A percentile compares a stretch with the other conserved stretches of the same genome.
phyloP scores from a whole-genome alignment of 176 grass and related monocot genomes.

The Cenchrus fungigraminus region DNA sequence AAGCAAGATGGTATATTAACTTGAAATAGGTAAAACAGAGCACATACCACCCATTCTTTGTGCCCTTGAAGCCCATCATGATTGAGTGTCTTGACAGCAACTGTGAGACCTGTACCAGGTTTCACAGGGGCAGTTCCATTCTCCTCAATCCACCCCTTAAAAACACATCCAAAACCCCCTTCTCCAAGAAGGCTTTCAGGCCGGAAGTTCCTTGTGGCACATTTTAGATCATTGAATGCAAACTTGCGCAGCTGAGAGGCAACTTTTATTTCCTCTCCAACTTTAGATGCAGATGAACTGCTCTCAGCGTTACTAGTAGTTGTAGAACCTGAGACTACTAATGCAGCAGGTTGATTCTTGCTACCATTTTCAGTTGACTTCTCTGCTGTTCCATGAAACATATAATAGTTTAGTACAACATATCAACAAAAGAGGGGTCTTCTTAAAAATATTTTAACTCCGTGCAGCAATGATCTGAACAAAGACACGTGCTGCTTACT shows the following conservation, averaged over 20 bases:
- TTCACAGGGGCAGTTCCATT: slow-evolving; percentile 87
- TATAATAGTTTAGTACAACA: slow-evolving; percentile 17
- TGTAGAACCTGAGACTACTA: slow-evolving; percentile 79
- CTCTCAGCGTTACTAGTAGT: slow-evolving; percentile 76
- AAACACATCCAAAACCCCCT: slow-evolving; percentile 92
- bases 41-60: slow-evolving; percentile 87
- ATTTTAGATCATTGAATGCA: slow-evolving; percentile 84
- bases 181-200: slow-evolving; percentile 84
- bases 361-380: slow-evolving; percentile 80
- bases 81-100: slow-evolving; percentile 92
- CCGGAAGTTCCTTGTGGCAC: slow-evolving; percentile 81
- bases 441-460: not conserved
- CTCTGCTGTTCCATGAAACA: slow-evolving; percentile 63
- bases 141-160: slow-evolving; percentile 92
- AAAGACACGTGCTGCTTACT: slow-evolving; percentile 11
- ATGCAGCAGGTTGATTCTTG: slow-evolving; percentile 72
- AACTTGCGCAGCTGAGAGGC: slow-evolving; percentile 76
- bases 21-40: slow-evolving; percentile 17
- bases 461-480: not conserved
- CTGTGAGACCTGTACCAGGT: slow-evolving; percentile 87
- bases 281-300: slow-evolving; percentile 83
- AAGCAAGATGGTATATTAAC: slow-evolving; percentile 1
- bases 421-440: not conserved
- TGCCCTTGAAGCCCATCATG: slow-evolving; percentile 95
- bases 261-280: slow-evolving; percentile 77